phyloP scores from a whole-genome alignment of 2,329 filamentous ascomycete genomes.

The Sporothrix schenckii region DNA sequence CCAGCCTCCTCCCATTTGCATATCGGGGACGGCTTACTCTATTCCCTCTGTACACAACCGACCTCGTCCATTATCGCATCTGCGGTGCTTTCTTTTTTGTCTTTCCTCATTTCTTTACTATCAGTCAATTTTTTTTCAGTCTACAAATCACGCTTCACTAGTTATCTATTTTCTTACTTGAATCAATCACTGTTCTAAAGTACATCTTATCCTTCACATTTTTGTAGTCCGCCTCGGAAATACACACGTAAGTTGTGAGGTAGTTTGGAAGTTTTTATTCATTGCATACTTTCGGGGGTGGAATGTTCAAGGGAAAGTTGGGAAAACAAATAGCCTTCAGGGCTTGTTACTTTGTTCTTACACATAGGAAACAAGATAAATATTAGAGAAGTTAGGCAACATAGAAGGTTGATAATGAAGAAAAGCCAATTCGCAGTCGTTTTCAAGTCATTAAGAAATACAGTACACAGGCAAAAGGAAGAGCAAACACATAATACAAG shows the following conservation, averaged over 20 bases:
- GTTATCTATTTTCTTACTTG: slow-evolving; percentile 18
- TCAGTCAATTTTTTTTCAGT: slow-evolving; percentile 4
- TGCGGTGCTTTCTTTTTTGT: slow-evolving; percentile 23
- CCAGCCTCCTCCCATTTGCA: not conserved
- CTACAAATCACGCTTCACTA: slow-evolving; percentile 14
- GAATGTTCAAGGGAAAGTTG: not conserved
- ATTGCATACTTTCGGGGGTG: not conserved
- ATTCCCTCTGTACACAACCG: not conserved
- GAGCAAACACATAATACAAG: not conserved
- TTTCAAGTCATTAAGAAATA: slow-evolving; percentile 12
- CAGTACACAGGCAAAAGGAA: slow-evolving; percentile 4
- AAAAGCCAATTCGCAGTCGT: slow-evolving; percentile 11
- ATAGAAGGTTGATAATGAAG: not conserved
- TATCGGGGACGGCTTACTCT: not conserved
- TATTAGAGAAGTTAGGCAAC: not conserved
- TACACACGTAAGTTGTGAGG: not conserved
- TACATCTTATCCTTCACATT: too few relatives aligned
- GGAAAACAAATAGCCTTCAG: not conserved
- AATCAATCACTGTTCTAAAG: not conserved
- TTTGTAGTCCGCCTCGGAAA: not conserved
- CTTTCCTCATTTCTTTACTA: slow-evolving; percentile 13
- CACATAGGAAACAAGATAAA: not conserved
- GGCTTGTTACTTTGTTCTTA: not conserved
- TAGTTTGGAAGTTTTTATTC: not conserved
- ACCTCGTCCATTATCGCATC: slow-evolving; percentile 7